Conservation (phyloP, 2,329 filamentous ascomycete species). For the Rasamsonia emersonii region DNA sequence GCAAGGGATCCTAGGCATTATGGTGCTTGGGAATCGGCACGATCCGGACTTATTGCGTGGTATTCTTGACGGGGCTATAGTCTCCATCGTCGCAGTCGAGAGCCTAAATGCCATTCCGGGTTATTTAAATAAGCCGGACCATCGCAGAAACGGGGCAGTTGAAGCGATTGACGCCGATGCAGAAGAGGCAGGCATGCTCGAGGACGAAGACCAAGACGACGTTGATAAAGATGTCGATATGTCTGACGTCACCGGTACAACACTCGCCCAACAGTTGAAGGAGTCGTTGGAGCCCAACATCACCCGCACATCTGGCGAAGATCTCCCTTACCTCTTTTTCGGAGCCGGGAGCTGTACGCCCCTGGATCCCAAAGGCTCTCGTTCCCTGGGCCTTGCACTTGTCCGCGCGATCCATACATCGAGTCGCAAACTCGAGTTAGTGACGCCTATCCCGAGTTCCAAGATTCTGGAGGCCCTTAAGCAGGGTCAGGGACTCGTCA, state of each 20-base stretch:
- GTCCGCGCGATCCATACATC: conserved; percentile 34
- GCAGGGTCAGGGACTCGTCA: conserved; percentile 33
- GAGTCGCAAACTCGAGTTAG: conserved; percentile 34
- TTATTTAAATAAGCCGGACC: conserved; percentile 2
- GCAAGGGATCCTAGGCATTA: conserved; percentile 42
- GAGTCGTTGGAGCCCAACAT: conserved; percentile 17
- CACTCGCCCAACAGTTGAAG: conserved; percentile 5
- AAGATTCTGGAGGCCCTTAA: conserved; percentile 23
- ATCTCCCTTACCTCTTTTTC: conserved; percentile 44
- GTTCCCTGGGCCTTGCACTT: conserved; percentile 43
- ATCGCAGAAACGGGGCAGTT: neutral
- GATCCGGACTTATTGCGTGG: conserved; percentile 40
- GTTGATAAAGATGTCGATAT: conserved; percentile 12
- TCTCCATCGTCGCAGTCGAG: conserved; percentile 45
- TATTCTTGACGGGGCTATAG: conserved; percentile 45
- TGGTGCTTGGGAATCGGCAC: conserved; percentile 44
- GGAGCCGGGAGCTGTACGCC: conserved; percentile 32
- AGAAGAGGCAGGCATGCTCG: conserved; percentile 1
- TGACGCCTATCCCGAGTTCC: conserved; percentile 39
- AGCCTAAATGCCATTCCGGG: conserved; percentile 24
- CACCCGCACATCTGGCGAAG: conserved; percentile 32
- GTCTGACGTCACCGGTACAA: conserved; percentile 13
- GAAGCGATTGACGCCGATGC: conserved; percentile 7
- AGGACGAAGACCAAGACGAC: conserved; percentile 3
- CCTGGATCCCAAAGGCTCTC: conserved; percentile 40